Evolutionary conservation across 805 yeast genomes (phyloP).

Genomic region (Danielia reshetovae): DNA sequence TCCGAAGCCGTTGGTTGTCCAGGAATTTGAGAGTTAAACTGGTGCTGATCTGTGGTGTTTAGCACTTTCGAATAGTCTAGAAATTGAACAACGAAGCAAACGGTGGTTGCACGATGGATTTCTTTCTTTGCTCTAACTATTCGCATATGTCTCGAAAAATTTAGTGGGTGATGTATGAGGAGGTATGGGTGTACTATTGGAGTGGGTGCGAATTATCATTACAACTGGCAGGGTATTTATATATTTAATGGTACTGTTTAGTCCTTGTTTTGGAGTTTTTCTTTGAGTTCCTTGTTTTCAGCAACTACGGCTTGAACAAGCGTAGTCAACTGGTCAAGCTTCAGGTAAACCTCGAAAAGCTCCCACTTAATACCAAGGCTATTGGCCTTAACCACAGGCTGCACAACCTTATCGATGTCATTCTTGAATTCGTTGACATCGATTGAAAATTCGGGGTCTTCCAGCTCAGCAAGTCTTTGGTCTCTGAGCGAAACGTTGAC

Average conservation of each 20-base stretch:
- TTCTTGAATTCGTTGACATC: slow-evolving; percentile 47
- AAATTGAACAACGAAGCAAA: too few species aligned
- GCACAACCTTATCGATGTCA: slow-evolving; percentile 47
- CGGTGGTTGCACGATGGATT: too few species aligned
- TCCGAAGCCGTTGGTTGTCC: too few species aligned
- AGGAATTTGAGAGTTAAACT: too few species aligned
- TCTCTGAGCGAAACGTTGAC: slow-evolving; percentile 34
- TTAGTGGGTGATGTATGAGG: slow-evolving; percentile 2
- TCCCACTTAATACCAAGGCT: slow-evolving; percentile 62
- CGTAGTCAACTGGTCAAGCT: slow-evolving; percentile 44
- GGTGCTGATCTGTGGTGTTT: too few species aligned
- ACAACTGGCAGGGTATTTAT: too few species aligned
- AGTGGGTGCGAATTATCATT: not conserved
- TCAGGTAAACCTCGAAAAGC: slow-evolving; percentile 48
- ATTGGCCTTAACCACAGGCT: slow-evolving; percentile 57
- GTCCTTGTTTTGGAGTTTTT: not conserved
- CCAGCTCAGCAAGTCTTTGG: slow-evolving; percentile 61
- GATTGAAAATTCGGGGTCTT: slow-evolving; percentile 66
- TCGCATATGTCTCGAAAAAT: not conserved
- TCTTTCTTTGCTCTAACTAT: too few species aligned
- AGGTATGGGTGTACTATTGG: slow-evolving; percentile 2
- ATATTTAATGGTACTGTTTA: too few species aligned
- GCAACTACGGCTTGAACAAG: slow-evolving; percentile 37
- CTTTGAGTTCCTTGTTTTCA: slow-evolving; percentile 27
- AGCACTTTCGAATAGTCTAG: too few species aligned